Base-by-base conservation (phyloP, 2,329 filamentous ascomycete genomes). In the Apiospora kogelbergensis region DNA sequence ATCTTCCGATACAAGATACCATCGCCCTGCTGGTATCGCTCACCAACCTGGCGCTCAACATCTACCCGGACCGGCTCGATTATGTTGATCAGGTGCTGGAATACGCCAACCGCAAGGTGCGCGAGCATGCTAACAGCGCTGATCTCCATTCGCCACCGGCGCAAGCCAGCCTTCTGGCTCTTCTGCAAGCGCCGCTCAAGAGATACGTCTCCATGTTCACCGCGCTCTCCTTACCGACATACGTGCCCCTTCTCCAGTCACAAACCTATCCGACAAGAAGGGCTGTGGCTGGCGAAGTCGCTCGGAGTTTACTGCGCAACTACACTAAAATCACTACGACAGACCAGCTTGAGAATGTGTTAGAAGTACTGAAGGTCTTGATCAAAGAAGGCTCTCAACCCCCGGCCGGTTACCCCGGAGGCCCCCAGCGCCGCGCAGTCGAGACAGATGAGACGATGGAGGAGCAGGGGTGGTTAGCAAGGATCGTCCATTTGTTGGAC, bases 361-460 rank as follows among this genome's bases (percentile, higher is more conserved):
- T 99, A 20, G 93, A 97, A 73, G 90, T 97, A 41, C 84, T 98
- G 65, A 93, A 93, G 73, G 96, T 99, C 0, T 84, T 99, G 44
- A 96, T 99, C 78, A 96, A 94, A 75, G 96, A 99, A 81, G 95
- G 95, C 15, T 91, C 93, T 17, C 95, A 97, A 76, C 85, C 91
- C 67, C 90, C 93, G n/a, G 88, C 90, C 63, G 93, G 93, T 40
- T 98, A 98, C 75, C 91, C 95, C 0, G 93, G 93, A 3, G 89
- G 92, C 46, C 89, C 92, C 6, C 93, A 95, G 76, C 87, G 93
- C 72, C 90, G 94, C 71, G 88, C 84, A 0, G 79, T 87, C 63
- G 97, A 99, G 83, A 98, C 96, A 0, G 96, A 99, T 71, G 97
- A 99, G 83, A 98, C 95, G 0, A 90, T 98, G 76, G 95, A 99